Base-by-base conservation (phyloP, 345 rosid species). In the Zanthoxylum bungeanum region DNA sequence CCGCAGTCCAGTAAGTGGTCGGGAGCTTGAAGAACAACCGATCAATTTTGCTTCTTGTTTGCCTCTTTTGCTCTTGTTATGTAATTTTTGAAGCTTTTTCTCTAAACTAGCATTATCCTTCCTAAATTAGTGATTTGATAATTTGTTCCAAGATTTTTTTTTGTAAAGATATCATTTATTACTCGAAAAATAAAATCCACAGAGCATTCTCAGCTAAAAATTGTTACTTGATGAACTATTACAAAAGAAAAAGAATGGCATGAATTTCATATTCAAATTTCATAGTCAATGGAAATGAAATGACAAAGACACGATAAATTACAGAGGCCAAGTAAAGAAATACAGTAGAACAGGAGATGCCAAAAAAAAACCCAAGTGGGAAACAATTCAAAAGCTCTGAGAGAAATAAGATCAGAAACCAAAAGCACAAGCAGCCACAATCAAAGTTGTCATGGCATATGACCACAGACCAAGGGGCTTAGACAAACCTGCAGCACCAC, bases 31-130 rank as follows among this genome's bases (percentile, higher is more conserved):
- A 0, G 86, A 85, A 55, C 79, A 83, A 58, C 69, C 81, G n/a
- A 75, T 80, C 46, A 52, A 75, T 68, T 64, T 83, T 31, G 61
- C 76, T 60, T 65, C 76, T 21, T 81, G 79, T 82, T 66, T 90
- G 68, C 88, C 91, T 4, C 68, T 90, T 70, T 80, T 91, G 73
- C 83, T 91, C 63, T 16, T 87, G 42, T 51, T 86, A 69, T 70
- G n/a, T 91, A 73, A 77, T 87, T 65, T 69, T 88, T n/a, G n/a
- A n/a, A 62, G 89, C 88, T 46, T 44, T 16, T 14, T 3, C 49
- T 21, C 25, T 52, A 22, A 7, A 21, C n/a, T 22, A 28, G 9
- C 7, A 22, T 22, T 22, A 21, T 22, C 57, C 30, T 52, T 22
- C 57, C 30, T 22, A 52, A n/a, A 44, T 3, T 44, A 11, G 47